phyloP scores from a whole-genome alignment of 1,139 yeast species.

The Blastobotrys ciferrii region DNA sequence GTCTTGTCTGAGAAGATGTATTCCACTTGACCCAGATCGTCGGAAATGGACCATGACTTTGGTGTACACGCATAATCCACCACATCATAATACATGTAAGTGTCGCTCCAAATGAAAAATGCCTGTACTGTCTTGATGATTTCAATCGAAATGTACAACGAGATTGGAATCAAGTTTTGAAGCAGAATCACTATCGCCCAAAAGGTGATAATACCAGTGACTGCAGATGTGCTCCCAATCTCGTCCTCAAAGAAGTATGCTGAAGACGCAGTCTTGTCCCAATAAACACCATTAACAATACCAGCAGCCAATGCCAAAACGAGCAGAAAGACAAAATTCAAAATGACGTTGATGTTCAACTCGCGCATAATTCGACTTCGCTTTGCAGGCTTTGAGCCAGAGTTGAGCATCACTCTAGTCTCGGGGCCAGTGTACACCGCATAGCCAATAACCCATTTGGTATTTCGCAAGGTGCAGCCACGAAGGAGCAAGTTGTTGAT shows the following conservation, averaged over 20 bases:
- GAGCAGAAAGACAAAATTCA: slow-evolving; percentile 74
- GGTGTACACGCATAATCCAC: slow-evolving; percentile 95
- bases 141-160: slow-evolving; percentile 90
- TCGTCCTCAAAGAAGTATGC: slow-evolving; percentile 61
- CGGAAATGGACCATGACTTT: slow-evolving; percentile 95
- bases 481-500: slow-evolving; percentile 77
- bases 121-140: slow-evolving; percentile 95
- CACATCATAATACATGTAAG: slow-evolving; percentile 77
- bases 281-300: slow-evolving; percentile 74
- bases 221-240: slow-evolving; percentile 65
- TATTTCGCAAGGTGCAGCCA: slow-evolving; percentile 85
- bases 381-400: slow-evolving; percentile 91
- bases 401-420: slow-evolving; percentile 86
- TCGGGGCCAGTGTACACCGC: slow-evolving; percentile 90
- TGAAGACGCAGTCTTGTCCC: slow-evolving; percentile 52
- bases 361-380: slow-evolving; percentile 78
- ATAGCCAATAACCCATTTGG: slow-evolving; percentile 89
- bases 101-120: slow-evolving; percentile 85
- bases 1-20: slow-evolving; percentile 95
- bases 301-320: slow-evolving; percentile 80
- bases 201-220: slow-evolving; percentile 79
- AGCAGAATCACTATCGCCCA: slow-evolving; percentile 87
- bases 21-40: slow-evolving; percentile 95
- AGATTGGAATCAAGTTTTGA: slow-evolving; percentile 91
- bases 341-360: slow-evolving; percentile 74